Base-by-base conservation (phyloP, 345 rosid species). In the Gynandropsis gynandra region DNA sequence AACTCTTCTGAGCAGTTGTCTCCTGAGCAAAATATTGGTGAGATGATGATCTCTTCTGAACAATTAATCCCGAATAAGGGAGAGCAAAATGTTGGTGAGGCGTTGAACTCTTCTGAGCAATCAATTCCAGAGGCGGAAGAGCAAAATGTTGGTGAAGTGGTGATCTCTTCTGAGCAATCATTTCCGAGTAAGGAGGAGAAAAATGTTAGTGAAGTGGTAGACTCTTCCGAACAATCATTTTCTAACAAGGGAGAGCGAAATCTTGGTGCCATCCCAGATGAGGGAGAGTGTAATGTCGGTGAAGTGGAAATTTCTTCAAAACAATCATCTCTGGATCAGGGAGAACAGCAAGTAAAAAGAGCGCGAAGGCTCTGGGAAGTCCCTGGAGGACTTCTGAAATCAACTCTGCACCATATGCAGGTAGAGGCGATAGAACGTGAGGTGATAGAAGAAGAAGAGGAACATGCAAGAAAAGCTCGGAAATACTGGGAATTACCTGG, bases 401-500 rank as follows among this genome's bases (percentile, higher is more conserved):
- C 72, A 17, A 50, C 59, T 58, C 44, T 52, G 34, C 70, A 74
- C 57, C 19, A 47, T 44, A 48, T 64, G 63, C 67, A 0, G 54
- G 72, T 56, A 51, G 77, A 74, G 60, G 39, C 54, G 16, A 65
- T 49, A 47, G 74, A 69, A 41, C 14, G 35, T 38, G 72, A 75
- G 53, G 54, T 24, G 19, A 70, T 39, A 42, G 49, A 72, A 59
- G 48, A 66, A 52, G 75, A 42, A 54, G 77, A 64, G 51, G 74
- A 47, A 41, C 65, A 59, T 40, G 65, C 49, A 50, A 62, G 24
- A 64, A 79, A 62, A 59, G 62, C 47, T 43, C 50, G 68, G 11
- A 66, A 69, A 64, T 56, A 69, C 40, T 58, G 65, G 56, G 70
- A 62, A 50, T 74, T 66, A 46, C 40, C 57, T 50, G 69, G 50